phyloP scores from a whole-genome alignment of 2,329 filamentous ascomycete species.

The Camptophora hylomeconis region DNA sequence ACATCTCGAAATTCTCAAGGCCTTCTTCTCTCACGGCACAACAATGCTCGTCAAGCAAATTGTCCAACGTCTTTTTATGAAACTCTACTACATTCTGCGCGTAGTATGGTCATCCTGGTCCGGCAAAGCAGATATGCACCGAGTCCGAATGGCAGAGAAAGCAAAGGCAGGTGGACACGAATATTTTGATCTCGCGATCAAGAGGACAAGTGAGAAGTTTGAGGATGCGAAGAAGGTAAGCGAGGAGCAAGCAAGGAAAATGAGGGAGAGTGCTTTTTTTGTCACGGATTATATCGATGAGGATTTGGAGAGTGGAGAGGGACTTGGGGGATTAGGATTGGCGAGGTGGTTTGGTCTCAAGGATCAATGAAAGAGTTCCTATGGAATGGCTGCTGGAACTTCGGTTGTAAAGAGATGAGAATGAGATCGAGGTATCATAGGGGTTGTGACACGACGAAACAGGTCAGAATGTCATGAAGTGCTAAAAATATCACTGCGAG shows the following conservation, averaged over 20 bases:
- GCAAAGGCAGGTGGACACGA: slow-evolving; percentile 25
- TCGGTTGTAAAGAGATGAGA: too few relatives aligned
- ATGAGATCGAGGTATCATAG: too few relatives aligned
- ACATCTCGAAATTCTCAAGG: slow-evolving; percentile 62
- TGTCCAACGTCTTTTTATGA: slow-evolving; percentile 59
- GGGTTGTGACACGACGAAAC: too few relatives aligned
- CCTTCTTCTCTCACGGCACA: slow-evolving; percentile 73
- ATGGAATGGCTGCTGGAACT: too few relatives aligned
- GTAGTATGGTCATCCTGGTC: slow-evolving; percentile 25
- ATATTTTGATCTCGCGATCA: slow-evolving; percentile 27
- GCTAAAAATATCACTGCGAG: too few relatives aligned
- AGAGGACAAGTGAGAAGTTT: slow-evolving; percentile 25
- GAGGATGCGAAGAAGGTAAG: slow-evolving; percentile 10
- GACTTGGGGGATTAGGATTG: too few relatives aligned
- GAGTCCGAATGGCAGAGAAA: slow-evolving; percentile 25
- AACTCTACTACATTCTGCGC: slow-evolving; percentile 56
- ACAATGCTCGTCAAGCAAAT: slow-evolving; percentile 78
- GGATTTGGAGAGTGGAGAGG: too few relatives aligned
- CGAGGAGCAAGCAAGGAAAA: too few relatives aligned
- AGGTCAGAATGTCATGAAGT: too few relatives aligned
- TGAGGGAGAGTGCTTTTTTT: slow-evolving; percentile 32
- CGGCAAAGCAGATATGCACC: slow-evolving; percentile 26
- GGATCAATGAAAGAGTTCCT: too few relatives aligned
- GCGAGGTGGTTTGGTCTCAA: too few relatives aligned
- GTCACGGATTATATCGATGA: slow-evolving; percentile 33